Base-by-base conservation (phyloP, 495 filamentous ascomycete species). In the Filosporella fistucella region DNA sequence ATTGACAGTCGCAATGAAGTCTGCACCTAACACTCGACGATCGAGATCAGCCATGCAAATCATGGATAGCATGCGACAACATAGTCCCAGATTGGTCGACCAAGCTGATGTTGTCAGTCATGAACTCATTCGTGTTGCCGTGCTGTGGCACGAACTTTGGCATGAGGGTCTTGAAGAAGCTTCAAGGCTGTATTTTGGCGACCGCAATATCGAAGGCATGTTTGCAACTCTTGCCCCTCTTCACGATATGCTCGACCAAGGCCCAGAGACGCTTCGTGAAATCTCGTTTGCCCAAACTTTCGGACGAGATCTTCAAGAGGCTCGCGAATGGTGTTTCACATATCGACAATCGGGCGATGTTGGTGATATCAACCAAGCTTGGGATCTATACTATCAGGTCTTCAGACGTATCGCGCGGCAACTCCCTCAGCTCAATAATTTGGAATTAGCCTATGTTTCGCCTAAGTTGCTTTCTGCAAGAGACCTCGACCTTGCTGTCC, bases 81-180 rank as follows among this genome's bases (percentile, higher is more conserved):
- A 99, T 59, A 96, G 89, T 57, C 81, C 86, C n/a, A 88, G 78
- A 54, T 75, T 99, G 5, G 94, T 97, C 9, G 89, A 95, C 57
- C 94, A 99, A 62, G 93, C 93, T 10, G 91, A 95, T 58, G 69
- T 91, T 39, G 90, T 99, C 7, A 96, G 90, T 58, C 82, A 88
- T 42, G 93, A 99, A 64, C 75, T 99, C 23, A 96, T 99, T 60
- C 81, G 93, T 41, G 91, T 97, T 47, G 93, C 94, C 0, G 94
- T 99, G 1, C 59, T 97, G 18, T 99, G 93, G 93, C 93, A 99
- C 63, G 93, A 99, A 57, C 83, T 91, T 35, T 99, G 93, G 93
- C 94, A 99, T 55, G 93, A 99, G 64, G 94, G 85, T n/a, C 76
- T 99, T 11, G 93, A 99, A 64, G 94, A 99, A 66, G 94, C 93